Evolutionary conservation across 495 filamentous ascomycete genomes (phyloP), one percentile per base, ranked within the genome.

Genomic region (Talaromyces liani): DNA sequence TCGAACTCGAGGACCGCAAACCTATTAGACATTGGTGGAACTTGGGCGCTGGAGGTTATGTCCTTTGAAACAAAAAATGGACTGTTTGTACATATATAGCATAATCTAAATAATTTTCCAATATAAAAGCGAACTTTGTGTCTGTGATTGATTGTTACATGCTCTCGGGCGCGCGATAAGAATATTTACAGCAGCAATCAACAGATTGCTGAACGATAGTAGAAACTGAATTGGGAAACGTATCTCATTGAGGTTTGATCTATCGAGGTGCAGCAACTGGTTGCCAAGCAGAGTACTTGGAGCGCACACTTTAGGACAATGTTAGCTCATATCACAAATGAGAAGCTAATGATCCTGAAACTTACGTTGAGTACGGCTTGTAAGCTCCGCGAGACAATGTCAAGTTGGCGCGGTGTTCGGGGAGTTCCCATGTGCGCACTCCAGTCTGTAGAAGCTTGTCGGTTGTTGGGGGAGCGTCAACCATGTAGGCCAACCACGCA

Each of bases 311-410:
- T 41, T 12, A n/a, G 12, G 27, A 58, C 14, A 34, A 29, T 4
- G 22, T 45, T 9, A 56, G 47, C 2, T 18, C n/a, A 2, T 18
- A 60, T 60, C 20, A 9, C 9, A 10, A 10, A 54, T 0, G 7
- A 54, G 7, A n/a, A 14, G 18, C 29, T 12, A 39, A 25, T 14
- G 1, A 4, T 45, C 1, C 20, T 7, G 25, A 34, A 33, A 86
- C 90, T 70, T 73, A 97, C 93, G 94, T 98, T 75, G 83, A 95
- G 73, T 97, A 99, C 16, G 95, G 84, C 80, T 89, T 93, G 80
- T 85, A 99, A 10, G 92, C 92, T 61, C 82, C 91, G 60, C 90
- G 85, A 59, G 79, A 86, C 51, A 80, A 74, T 16, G 94, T 96
- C 65, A 85, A 73, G 72, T 88, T 95, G 56, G 89, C 85, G 54